Base-by-base conservation (phyloP, 2,329 filamentous ascomycete species). In the Colletotrichum costaricense region DNA sequence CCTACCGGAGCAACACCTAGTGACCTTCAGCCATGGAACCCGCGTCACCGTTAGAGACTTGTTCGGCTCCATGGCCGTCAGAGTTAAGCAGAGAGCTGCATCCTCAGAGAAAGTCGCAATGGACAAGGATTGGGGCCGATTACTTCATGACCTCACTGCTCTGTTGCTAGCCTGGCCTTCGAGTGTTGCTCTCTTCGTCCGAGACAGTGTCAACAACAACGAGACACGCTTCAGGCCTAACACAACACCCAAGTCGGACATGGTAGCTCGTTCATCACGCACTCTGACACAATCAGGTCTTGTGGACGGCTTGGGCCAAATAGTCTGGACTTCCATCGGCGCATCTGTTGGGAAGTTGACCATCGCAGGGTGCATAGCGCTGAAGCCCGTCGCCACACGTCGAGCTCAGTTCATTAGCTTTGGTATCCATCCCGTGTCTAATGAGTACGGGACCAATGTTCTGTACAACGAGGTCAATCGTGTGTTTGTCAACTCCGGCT, bases 31-130 rank as follows among this genome's bases (percentile, higher is more conserved):
- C 24, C 91, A 94, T 83, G 96, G 96, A 5, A 98, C 95, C 0
- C 89, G 90, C 33, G 91, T 96, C 2, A 88, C 88, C 0, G 93
- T 97, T 6, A 90, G 92, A 69, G 92, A 98, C 80, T 85, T 98
- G 1, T 98, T 98, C 82, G 95, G 95, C 0, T 93, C 92, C 72
- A 94, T 98, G 90, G 95, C 96, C 0, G 96, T 98, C 14, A 91
- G 96, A 16, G 92, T 97, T 30, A 97, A 97, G 80, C 93, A 95
- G 77, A 89, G 95, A 75, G 89, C 91, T 0, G 77, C 89, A 0
- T 76, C 91, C 3, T 80, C 86, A 52, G 84, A 90, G 77, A 87
- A 86, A 76, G 76, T 86, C 12, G 79, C 85, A 28, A 85, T 92
- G 60, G 81, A 88, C 24, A 93, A 88, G 75, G 88, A 93, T 65